A percentile compares a stretch with the other conserved stretches of the same genome.
Conservation (phyloP, 257 asterid genomes). For the Jaltomata sinuosa region DNA sequence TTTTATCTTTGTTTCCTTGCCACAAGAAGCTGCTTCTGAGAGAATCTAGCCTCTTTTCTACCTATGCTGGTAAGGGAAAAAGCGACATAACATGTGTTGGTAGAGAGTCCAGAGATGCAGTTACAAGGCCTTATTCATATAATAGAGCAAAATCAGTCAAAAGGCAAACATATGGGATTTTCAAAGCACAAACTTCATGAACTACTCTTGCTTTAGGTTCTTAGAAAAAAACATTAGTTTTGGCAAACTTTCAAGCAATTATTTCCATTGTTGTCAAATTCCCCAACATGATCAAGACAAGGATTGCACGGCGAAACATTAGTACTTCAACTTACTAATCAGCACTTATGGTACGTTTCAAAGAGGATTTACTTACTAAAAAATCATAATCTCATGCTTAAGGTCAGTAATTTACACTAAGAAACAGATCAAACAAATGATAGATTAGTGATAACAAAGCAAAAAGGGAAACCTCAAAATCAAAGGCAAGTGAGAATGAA, state of each 20-base stretch:
- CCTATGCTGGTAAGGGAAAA: no score
- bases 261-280: no score
- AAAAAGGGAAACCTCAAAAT: not conserved
- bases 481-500: not conserved
- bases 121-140: not conserved
- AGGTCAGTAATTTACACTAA: not conserved
- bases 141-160: not conserved
- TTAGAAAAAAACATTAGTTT: not conserved
- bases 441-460: no score
- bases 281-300: no score
- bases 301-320: no score
- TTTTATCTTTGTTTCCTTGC: no score
- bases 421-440: not conserved
- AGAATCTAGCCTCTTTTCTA: no score
- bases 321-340: not conserved
- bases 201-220: not conserved
- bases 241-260: no score
- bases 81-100: no score
- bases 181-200: not conserved
- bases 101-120: no score
- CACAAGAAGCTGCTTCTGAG: no score
- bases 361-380: not conserved
- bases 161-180: not conserved
- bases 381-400: not conserved
- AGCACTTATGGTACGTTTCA: not conserved